phyloP scores from a whole-genome alignment of 192 early-diverging fungal species.

The Coemansia sp. region DNA sequence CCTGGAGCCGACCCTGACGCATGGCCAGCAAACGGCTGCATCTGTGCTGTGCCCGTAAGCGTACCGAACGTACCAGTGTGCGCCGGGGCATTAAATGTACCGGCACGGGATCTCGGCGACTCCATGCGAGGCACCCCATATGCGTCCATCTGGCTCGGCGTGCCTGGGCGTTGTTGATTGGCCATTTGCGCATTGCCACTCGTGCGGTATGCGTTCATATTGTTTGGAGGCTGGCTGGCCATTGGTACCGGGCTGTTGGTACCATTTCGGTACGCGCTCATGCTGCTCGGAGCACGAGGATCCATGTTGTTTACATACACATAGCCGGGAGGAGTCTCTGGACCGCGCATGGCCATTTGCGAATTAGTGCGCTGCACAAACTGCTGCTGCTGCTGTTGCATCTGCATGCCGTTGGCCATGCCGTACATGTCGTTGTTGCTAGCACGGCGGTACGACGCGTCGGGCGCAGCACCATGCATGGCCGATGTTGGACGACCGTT shows the following conservation, averaged over 20 bases:
- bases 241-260: slow-evolving; percentile 17
- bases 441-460: slow-evolving; percentile 31
- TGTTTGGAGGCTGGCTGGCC: slow-evolving; percentile 15
- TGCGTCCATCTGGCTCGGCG: slow-evolving; percentile 21
- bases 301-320: slow-evolving; percentile 14
- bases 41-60: slow-evolving; percentile 36
- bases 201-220: slow-evolving; percentile 18
- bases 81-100: slow-evolving; percentile 33
- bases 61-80: slow-evolving; percentile 44
- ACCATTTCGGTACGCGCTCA: slow-evolving; percentile 13
- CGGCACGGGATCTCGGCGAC: slow-evolving; percentile 37
- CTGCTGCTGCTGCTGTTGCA: slow-evolving; percentile 18
- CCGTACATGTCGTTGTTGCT: slow-evolving; percentile 54
- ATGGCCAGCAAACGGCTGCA: slow-evolving; percentile 22
- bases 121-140: slow-evolving; percentile 22
- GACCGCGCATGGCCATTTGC: slow-evolving; percentile 17
- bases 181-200: slow-evolving; percentile 7
- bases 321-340: slow-evolving; percentile 3
- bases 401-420: slow-evolving; percentile 6
- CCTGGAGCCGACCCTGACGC: slow-evolving; percentile 27
- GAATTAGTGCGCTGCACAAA: slow-evolving; percentile 29
- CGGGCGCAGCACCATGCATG: slow-evolving; percentile 30
- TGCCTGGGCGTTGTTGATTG: slow-evolving; percentile 18
- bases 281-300: slow-evolving; percentile 26
- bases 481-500: slow-evolving; percentile 42